Conservation (phyloP, 495 filamentous ascomycete species). For the Aspergillus steynii region DNA sequence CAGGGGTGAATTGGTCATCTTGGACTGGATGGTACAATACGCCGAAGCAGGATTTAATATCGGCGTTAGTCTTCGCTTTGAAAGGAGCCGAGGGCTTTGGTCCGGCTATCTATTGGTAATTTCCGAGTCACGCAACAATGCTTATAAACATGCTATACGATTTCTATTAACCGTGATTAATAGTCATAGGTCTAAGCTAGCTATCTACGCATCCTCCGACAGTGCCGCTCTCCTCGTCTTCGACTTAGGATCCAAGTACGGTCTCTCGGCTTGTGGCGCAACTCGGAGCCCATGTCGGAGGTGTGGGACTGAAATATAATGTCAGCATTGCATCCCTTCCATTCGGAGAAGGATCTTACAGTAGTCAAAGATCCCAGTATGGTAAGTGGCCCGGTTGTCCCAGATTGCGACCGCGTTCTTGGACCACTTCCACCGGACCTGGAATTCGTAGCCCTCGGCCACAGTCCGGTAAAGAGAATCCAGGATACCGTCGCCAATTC, state of each 20-base stretch:
- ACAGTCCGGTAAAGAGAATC: constrained; percentile 7
- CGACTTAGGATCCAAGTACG: constrained; percentile 20
- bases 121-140: too few relatives aligned
- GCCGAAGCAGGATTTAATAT: too few relatives aligned
- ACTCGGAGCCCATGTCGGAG: constrained; percentile 20
- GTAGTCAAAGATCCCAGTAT: constrained; percentile 21
- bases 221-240: constrained; percentile 7
- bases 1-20: too few relatives aligned
- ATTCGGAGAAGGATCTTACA: constrained; percentile 1
- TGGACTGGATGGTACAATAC: too few relatives aligned
- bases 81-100: too few relatives aligned
- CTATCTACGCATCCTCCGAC: background rate
- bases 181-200: too few relatives aligned
- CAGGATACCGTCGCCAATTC: constrained; percentile 6
- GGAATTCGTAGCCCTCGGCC: constrained; percentile 11
- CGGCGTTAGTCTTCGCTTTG: too few relatives aligned
- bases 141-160: too few relatives aligned
- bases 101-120: too few relatives aligned
- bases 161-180: too few relatives aligned
- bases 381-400: constrained; percentile 24
- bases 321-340: too few relatives aligned
- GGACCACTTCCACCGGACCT: constrained; percentile 32
- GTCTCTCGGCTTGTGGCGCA: constrained; percentile 20
- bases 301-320: constrained; percentile 6
- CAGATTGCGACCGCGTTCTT: constrained; percentile 29